Evolutionary conservation across 371 early-diverging fungal species (phyloP), one percentile per base, ranked within the genome.

Genomic region (Gilbertella persicaria): DNA sequence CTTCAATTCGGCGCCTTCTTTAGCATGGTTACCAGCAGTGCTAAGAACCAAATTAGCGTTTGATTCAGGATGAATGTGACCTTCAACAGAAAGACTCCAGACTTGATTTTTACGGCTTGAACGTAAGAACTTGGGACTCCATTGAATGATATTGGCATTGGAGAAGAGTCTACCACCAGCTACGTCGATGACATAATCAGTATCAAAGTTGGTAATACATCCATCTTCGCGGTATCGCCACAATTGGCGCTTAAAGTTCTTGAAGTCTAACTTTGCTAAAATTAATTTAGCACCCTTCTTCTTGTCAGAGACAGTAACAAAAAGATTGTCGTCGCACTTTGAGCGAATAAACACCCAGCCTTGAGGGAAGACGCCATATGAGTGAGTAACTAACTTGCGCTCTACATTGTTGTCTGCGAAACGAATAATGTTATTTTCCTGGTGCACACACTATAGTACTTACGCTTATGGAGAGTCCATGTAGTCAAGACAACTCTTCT

Each of bases 171-270:
- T 69, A 37, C 80, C 78, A 35, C 64, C 69, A 16, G 77, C 78
- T 29, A 71, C 62, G 45, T 85, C 85, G 49, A 85, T 71, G 8
- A 79, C 84, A 26, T 68, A 75, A 20, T 69, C 64, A 25, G 83
- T 70, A 33, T 62, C 78, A 55, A 82, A 70, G 51, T 83, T 83
- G 47, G 73, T 60, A 7, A 85, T 36, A 46, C 71, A 82, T 28
- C 78, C 75, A 43, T 73, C 73, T 10, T 78, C 69, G 26, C 79
- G 76, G 42, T 72, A 77, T 42, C 65, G 57, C 85, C 85, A 85
- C 39, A 85, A 47, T 58, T 83, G 83, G 16, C 74, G 63, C 48
- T 67, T 60, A 59, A 62, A 77, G 16, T 26, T 53, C 57, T 66
- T 66, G 45, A 45, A 55, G 16, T 69, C 64, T 7, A 77, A 20